phyloP scores from a whole-genome alignment of 2,329 filamentous ascomycete species.

The Domatiomyces globalis region DNA sequence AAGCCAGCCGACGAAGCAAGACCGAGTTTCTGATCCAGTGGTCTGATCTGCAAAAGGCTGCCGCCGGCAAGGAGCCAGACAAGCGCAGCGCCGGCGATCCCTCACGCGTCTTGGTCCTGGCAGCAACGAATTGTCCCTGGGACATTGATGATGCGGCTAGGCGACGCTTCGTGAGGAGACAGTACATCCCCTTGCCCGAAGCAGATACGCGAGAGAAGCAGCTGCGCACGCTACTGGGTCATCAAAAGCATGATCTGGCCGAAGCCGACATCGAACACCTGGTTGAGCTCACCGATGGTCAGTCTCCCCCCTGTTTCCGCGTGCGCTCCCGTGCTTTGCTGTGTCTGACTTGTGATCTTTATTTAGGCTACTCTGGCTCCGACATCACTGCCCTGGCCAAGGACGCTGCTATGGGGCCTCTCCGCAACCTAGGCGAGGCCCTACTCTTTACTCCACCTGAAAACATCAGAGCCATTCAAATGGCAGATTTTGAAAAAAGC shows the following conservation, averaged over 20 bases:
- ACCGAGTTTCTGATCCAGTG: slow-evolving; percentile 97
- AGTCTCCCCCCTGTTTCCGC: slow-evolving; percentile 23
- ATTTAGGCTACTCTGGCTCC: slow-evolving; percentile 88
- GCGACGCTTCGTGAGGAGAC: slow-evolving; percentile 75
- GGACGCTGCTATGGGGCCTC: slow-evolving; percentile 92
- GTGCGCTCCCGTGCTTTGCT: too few relatives aligned
- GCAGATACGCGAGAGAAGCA: slow-evolving; percentile 66
- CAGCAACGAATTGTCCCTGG: slow-evolving; percentile 93
- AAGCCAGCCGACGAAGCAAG: slow-evolving; percentile 86
- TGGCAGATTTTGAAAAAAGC: slow-evolving; percentile 73
- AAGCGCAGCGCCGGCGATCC: slow-evolving; percentile 47
- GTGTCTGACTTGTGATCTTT: background rate
- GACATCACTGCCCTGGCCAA: slow-evolving; percentile 95
- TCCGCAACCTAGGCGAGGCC: slow-evolving; percentile 78
- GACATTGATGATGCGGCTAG: slow-evolving; percentile 92
- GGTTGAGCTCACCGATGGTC: slow-evolving; percentile 74
- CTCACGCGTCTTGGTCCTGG: slow-evolving; percentile 78
- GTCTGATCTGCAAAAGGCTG: slow-evolving; percentile 84
- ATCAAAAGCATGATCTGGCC: slow-evolving; percentile 71
- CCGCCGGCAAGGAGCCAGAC: slow-evolving; percentile 54
- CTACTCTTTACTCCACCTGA: slow-evolving; percentile 86
- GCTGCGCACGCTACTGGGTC: slow-evolving; percentile 61
- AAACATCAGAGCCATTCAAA: slow-evolving; percentile 73
- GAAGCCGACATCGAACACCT: slow-evolving; percentile 58
- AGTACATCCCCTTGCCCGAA: slow-evolving; percentile 92